Evolutionary conservation across 805 yeast genomes (phyloP).

Genomic region (Soucietia sequanensis): DNA sequence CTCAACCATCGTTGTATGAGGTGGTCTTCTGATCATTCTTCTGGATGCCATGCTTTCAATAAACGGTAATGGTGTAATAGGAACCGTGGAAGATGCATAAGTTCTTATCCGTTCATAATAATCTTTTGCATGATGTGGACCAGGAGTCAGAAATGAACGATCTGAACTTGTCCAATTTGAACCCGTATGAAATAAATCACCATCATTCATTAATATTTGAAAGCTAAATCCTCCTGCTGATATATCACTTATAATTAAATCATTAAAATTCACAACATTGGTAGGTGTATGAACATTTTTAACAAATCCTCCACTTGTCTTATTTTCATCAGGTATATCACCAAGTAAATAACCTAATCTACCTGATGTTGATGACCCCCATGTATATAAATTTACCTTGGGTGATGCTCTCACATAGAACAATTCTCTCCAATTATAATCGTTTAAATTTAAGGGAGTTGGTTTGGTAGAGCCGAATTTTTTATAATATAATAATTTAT

Average conservation of each 20-base stretch:
- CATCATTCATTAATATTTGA: conserved; percentile 54
- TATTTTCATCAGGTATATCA: conserved; percentile 21
- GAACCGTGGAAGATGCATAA: conserved; percentile 11
- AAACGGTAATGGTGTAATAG: conserved; percentile 8
- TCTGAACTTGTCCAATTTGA: conserved; percentile 18
- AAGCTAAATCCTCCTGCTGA: conserved; percentile 67
- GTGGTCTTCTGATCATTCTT: conserved; percentile 2
- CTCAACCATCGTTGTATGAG: conserved; percentile 1
- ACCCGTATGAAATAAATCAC: conserved; percentile 58
- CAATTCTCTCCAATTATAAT: conserved; percentile 51
- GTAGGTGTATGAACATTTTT: conserved; percentile 39
- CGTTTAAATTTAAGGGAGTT: conserved; percentile 34
- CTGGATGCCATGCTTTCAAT: conserved; percentile 5
- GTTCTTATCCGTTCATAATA: no score
- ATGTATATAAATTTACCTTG: conserved; percentile 43
- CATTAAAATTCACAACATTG: conserved; percentile 32
- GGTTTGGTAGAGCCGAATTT: conserved; percentile 45
- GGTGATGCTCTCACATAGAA: conserved; percentile 36
- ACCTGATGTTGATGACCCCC: conserved; percentile 48
- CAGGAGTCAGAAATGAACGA: conserved; percentile 22
- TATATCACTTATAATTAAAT: conserved; percentile 42
- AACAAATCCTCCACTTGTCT: conserved; percentile 15
- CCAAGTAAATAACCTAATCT: conserved; percentile 45
- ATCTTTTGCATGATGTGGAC: conserved; percentile 20
- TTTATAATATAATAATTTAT: conserved; percentile 40